Evolutionary conservation across 75 land plant genomes (phyloP).

Genomic region (Pseudotsuga menziesii): DNA sequence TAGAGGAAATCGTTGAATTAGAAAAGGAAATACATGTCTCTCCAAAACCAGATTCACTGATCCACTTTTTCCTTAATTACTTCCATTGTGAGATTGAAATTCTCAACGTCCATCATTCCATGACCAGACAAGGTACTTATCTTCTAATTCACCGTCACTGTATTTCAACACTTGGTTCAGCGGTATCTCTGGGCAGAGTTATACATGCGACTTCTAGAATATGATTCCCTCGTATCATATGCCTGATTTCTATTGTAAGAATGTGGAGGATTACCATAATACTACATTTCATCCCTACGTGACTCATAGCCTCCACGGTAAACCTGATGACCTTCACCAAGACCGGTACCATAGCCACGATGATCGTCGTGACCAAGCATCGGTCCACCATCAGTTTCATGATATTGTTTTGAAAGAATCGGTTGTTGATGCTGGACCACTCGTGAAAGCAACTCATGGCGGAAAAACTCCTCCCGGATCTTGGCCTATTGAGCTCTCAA

Average conservation of each 20-base stretch:
- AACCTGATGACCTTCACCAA: slow-evolving; percentile 15
- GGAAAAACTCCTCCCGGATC: slow-evolving; percentile 67
- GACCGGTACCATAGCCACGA: slow-evolving; percentile 19
- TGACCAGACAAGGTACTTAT: no score
- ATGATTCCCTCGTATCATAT: slow-evolving; percentile 32
- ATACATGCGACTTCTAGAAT: slow-evolving; percentile 25
- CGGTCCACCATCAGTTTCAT: slow-evolving; percentile 9
- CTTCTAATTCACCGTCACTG: no score
- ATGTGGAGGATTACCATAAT: slow-evolving; percentile 14
- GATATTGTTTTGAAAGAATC: slow-evolving; percentile 18
- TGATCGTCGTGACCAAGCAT: slow-evolving; percentile 15
- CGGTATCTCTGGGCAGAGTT: background rate
- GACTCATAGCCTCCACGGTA: slow-evolving; percentile 22
- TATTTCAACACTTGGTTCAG: no score
- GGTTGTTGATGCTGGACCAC: slow-evolving; percentile 59
- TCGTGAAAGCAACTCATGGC: slow-evolving; percentile 57
- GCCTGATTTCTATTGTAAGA: slow-evolving; percentile 17
- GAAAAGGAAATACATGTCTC: no score
- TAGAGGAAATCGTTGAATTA: no score
- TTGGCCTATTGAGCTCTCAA: slow-evolving; percentile 61
- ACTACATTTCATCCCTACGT: slow-evolving; percentile 29
- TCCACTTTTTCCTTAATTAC: no score
- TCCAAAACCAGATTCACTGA: no score
- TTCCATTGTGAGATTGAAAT: no score
- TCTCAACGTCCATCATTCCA: no score